Evolutionary conservation across 768 basidiomycete genomes (phyloP).

Genomic region (Tricholomella constricta): DNA sequence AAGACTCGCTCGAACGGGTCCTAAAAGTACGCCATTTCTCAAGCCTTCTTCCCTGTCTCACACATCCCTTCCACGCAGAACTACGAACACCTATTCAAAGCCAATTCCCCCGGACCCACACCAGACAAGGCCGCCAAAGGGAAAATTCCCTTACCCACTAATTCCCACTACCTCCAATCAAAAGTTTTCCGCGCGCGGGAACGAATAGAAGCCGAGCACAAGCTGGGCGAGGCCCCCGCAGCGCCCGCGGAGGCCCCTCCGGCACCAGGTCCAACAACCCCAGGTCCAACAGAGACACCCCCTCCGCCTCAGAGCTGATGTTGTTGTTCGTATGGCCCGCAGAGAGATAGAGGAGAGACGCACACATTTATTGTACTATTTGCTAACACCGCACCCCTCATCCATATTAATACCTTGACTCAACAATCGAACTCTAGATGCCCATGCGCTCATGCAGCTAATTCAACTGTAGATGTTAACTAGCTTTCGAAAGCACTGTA

Average conservation of each 20-base stretch:
- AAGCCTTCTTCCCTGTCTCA: not conserved
- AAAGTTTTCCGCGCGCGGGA: constrained; percentile 96
- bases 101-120: constrained; percentile 73
- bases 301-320: constrained; percentile 21
- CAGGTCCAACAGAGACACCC: constrained; percentile 15
- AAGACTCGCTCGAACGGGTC: constrained; percentile 65
- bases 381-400: constrained; percentile 19
- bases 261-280: constrained; percentile 10
- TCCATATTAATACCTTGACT: constrained; percentile 11
- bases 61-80: constrained; percentile 50
- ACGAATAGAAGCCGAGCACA: constrained; percentile 88
- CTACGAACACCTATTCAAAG: constrained; percentile 92
- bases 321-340: not conserved
- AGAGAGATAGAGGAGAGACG: not conserved
- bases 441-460: not conserved
- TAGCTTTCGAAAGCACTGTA: too few species aligned
- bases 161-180: constrained; percentile 94
- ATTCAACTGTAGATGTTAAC: not conserved
- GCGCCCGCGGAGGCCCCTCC: constrained; percentile 9
- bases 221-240: constrained; percentile 27
- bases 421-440: constrained; percentile 5
- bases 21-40: constrained; percentile 75
- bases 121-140: constrained; percentile 49
- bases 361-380: constrained; percentile 15
- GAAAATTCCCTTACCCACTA: constrained; percentile 44